A percentile compares a stretch with the other conserved stretches of the same genome.
These are phyloP conservation scores for Delonix regia DNA, from an alignment of 306 rosid species.

Conservation along the genomic window DNA sequence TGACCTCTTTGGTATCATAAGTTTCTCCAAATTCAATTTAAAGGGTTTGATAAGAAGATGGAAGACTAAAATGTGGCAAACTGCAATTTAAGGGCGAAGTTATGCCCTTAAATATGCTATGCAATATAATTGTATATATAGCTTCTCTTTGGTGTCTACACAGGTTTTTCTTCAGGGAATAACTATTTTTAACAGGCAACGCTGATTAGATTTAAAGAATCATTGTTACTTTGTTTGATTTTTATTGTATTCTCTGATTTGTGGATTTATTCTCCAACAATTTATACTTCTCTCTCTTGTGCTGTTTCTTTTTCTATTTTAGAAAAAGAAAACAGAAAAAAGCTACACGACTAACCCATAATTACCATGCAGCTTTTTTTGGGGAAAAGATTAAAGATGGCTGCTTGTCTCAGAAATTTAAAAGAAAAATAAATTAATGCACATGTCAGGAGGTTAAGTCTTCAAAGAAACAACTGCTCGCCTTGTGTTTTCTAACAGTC, in stretches of 20 bases:
- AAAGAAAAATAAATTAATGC: background rate
- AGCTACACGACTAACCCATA: background rate
- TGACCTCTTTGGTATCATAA: too few species aligned
- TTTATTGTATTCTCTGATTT: background rate
- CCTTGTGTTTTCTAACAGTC: background rate
- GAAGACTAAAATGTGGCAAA: too few species aligned
- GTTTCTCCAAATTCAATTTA: too few species aligned
- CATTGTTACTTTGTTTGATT: background rate
- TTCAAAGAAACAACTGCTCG: background rate
- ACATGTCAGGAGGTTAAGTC: background rate
- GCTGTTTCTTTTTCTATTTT: too few species aligned
- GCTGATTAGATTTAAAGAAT: too few species aligned
- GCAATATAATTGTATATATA: background rate
- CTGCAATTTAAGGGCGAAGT: too few species aligned
- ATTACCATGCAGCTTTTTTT: background rate
- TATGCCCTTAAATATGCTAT: background rate
- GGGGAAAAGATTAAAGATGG: background rate
- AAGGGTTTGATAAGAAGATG: too few species aligned
- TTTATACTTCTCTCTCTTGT: too few species aligned
- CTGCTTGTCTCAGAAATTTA: background rate
- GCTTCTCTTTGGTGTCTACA: background rate
- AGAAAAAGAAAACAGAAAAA: too few species aligned
- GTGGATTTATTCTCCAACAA: too few species aligned
- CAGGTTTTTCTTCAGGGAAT: too few species aligned
- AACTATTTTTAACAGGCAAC: too few species aligned